phyloP scores from a whole-genome alignment of 306 rosid genomes.

The Fragaria vesca region DNA sequence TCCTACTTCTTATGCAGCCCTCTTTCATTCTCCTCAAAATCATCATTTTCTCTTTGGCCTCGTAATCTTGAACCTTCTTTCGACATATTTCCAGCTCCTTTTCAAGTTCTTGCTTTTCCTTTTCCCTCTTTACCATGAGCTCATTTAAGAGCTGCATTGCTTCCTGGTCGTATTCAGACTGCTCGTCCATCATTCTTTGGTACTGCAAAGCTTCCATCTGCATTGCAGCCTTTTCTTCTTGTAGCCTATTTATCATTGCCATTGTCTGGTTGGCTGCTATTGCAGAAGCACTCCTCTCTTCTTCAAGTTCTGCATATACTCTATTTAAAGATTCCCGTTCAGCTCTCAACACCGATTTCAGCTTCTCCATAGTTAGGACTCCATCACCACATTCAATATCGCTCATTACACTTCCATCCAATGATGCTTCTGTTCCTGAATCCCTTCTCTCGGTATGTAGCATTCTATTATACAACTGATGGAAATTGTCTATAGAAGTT shows the following conservation, averaged over 20 bases:
- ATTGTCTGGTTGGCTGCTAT: constrained; percentile 91
- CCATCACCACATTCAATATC: constrained; percentile 65
- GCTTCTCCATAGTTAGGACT: constrained; percentile 49
- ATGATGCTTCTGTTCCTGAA: constrained; percentile 68
- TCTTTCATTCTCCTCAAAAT: constrained; percentile 50
- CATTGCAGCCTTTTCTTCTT: constrained; percentile 96
- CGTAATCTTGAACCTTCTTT: constrained; percentile 70
- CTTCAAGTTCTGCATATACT: constrained; percentile 82
- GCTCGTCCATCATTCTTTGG: constrained; percentile 99
- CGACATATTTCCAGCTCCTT: constrained; percentile 72
- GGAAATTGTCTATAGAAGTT: constrained; percentile 60
- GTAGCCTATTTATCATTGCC: constrained; percentile 98
- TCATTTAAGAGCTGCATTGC: constrained; percentile 93
- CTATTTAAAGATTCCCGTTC: constrained; percentile 73
- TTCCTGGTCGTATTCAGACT: constrained; percentile 94
- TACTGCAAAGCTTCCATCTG: constrained; percentile 99
- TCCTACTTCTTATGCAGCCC: constrained; percentile 62
- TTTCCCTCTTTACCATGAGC: constrained; percentile 82
- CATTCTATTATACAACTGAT: constrained; percentile 61
- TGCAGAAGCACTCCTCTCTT: constrained; percentile 97
- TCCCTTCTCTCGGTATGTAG: constrained; percentile 71
- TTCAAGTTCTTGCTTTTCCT: constrained; percentile 82
- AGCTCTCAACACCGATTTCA: constrained; percentile 59
- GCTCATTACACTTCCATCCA: constrained; percentile 76
- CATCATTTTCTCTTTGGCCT: constrained; percentile 60